Evolutionary conservation across 169 alveolate species (phyloP).

Genomic region (Plasmodium adleri): DNA sequence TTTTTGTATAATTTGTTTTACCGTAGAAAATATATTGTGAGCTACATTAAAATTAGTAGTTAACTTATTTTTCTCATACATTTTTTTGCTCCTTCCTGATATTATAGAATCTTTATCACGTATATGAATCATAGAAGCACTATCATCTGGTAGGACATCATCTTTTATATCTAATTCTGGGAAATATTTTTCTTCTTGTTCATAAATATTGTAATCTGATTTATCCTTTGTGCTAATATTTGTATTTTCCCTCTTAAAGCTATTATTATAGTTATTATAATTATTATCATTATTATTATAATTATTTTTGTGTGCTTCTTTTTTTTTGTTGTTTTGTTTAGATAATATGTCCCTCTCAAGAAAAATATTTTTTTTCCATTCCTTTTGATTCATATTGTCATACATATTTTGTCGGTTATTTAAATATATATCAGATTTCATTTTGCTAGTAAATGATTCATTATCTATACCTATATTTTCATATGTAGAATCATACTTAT

Average conservation of each 20-base stretch:
- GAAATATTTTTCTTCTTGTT: not conserved
- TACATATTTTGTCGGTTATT: not conserved
- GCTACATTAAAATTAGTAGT: slow-evolving; percentile 26
- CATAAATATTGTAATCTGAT: slow-evolving; percentile 8
- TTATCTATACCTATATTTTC: not conserved
- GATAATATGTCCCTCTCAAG: not conserved
- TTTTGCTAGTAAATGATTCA: slow-evolving; percentile 21
- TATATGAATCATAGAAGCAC: slow-evolving; percentile 68
- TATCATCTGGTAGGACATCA: slow-evolving; percentile 63
- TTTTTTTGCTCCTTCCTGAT: slow-evolving; percentile 12
- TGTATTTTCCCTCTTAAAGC: not conserved
- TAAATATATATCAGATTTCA: slow-evolving; percentile 29
- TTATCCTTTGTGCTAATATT: not conserved
- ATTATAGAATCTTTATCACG: slow-evolving; percentile 21
- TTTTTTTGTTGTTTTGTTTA: not conserved
- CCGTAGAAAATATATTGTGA: slow-evolving; percentile 34
- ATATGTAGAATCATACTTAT: too few species aligned
- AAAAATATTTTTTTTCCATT: too few species aligned
- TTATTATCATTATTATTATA: not conserved
- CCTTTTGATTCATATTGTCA: not conserved
- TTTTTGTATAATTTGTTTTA: slow-evolving; percentile 26
- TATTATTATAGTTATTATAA: not conserved
- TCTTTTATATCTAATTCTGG: slow-evolving; percentile 40
- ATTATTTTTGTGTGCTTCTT: not conserved
- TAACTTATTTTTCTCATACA: not conserved